Conservation (phyloP, 2,329 filamentous ascomycete species). For the Fusarium newnesense region DNA sequence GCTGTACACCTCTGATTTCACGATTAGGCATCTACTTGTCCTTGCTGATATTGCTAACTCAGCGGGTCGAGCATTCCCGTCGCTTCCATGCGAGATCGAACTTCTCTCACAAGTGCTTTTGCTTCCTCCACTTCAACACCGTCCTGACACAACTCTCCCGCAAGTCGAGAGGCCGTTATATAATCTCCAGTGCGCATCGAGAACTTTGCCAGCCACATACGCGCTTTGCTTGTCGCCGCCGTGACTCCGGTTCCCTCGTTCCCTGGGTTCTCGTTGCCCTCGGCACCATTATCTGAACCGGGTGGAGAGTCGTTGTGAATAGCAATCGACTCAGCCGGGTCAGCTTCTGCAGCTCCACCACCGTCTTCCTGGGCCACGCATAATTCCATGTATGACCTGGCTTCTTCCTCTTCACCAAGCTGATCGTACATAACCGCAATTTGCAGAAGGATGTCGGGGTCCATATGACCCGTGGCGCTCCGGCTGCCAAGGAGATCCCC, state of each 20-base stretch:
- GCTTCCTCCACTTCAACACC: slow-evolving; percentile 97
- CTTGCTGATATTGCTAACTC: slow-evolving; percentile 34
- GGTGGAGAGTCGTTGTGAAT: slow-evolving; percentile 65
- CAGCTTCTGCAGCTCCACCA: slow-evolving; percentile 55
- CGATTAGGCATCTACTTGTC: slow-evolving; percentile 12
- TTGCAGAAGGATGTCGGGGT: slow-evolving; percentile 89
- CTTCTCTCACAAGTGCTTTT: slow-evolving; percentile 89
- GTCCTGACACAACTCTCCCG: slow-evolving; percentile 93
- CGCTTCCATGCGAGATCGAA: slow-evolving; percentile 79
- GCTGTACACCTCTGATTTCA: not conserved
- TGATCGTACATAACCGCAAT: slow-evolving; percentile 91
- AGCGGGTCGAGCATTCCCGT: slow-evolving; percentile 46
- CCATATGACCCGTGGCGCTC: slow-evolving; percentile 71
- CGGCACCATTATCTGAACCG: slow-evolving; percentile 52
- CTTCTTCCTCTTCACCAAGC: slow-evolving; percentile 79
- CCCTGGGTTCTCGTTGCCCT: slow-evolving; percentile 48
- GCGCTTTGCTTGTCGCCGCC: slow-evolving; percentile 87
- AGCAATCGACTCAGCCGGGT: slow-evolving; percentile 61
- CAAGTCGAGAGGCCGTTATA: slow-evolving; percentile 79
- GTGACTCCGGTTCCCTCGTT: slow-evolving; percentile 83
- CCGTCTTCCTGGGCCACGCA: slow-evolving; percentile 93
- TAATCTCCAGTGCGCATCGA: slow-evolving; percentile 82
- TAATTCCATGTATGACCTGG: slow-evolving; percentile 94
- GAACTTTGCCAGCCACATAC: slow-evolving; percentile 91
- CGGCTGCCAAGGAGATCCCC: slow-evolving; percentile 59